Percentiles rank a stretch among this genome's conserved stretches.
Conservation (phyloP, 495 filamentous ascomycete species). For the Penicillium cinerascens region DNA sequence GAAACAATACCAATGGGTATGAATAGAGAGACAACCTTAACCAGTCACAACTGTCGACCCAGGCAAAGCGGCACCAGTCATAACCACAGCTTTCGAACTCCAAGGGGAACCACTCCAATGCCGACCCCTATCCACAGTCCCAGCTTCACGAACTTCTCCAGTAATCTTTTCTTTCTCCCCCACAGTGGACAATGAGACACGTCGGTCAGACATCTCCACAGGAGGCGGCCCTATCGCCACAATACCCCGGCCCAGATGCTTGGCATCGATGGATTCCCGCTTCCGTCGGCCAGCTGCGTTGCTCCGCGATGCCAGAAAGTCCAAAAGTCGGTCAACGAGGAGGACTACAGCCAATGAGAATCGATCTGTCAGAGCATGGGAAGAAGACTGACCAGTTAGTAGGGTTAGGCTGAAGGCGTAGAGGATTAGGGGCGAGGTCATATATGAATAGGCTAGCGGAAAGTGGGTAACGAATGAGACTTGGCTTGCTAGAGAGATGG, state of each 20-base stretch:
- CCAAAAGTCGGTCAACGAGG: constrained; percentile 44
- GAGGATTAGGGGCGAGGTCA: constrained; percentile 42
- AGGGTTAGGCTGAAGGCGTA: constrained; percentile 40
- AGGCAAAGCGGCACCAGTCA: not conserved
- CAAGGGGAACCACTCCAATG: not conserved
- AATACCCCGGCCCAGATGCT: constrained; percentile 8
- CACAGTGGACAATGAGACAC: not conserved
- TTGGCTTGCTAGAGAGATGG: constrained; percentile 26
- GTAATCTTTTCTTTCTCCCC: not conserved
- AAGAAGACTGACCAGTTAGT: constrained; percentile 30
- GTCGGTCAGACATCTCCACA: not conserved
- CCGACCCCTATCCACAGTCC: not conserved
- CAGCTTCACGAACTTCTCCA: not conserved
- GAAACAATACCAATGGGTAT: not conserved
- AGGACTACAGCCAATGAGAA: constrained; percentile 30
- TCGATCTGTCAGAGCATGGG: not conserved
- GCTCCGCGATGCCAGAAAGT: constrained; percentile 21
- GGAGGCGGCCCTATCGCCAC: not conserved
- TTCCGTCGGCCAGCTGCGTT: constrained; percentile 32
- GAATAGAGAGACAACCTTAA: not conserved
- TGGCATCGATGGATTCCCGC: constrained; percentile 21
- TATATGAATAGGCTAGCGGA: constrained; percentile 35
- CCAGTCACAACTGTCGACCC: not conserved
- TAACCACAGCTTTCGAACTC: not conserved
- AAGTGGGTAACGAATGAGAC: constrained; percentile 32